A percentile compares a stretch with the other conserved stretches of the same genome.
Conservation (phyloP, 805 yeast genomes). For the Dipodascus geniculatus region DNA sequence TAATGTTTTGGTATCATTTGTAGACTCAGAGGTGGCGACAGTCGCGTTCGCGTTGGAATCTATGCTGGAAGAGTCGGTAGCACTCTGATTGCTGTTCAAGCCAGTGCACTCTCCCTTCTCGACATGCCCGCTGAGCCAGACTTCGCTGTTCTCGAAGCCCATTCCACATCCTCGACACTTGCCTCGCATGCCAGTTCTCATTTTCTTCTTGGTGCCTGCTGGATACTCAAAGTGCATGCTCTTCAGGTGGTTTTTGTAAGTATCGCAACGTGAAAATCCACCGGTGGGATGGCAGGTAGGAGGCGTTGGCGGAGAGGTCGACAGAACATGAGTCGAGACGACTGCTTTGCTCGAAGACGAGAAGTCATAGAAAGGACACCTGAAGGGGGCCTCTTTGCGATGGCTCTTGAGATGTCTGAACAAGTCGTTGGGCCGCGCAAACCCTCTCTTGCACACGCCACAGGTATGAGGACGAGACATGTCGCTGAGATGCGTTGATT, state of each 20-base stretch:
- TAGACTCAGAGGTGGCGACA: not conserved
- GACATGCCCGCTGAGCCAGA: slow-evolving; percentile 69
- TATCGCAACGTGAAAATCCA: slow-evolving; percentile 78
- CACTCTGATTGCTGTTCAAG: slow-evolving; percentile 6
- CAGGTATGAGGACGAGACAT: slow-evolving; percentile 70
- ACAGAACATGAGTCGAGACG: not conserved
- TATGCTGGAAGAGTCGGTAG: not conserved
- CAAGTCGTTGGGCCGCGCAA: slow-evolving; percentile 79
- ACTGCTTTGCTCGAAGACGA: slow-evolving; percentile 10
- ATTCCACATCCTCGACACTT: slow-evolving; percentile 66
- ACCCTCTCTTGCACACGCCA: slow-evolving; percentile 68
- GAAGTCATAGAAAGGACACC: slow-evolving; percentile 57
- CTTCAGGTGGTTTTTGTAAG: slow-evolving; percentile 81
- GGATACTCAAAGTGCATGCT: slow-evolving; percentile 88
- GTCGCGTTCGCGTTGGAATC: not conserved
- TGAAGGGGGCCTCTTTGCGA: slow-evolving; percentile 65
- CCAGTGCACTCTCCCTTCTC: slow-evolving; percentile 29
- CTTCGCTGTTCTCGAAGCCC: slow-evolving; percentile 56
- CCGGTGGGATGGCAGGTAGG: slow-evolving; percentile 67
- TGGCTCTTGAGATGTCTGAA: slow-evolving; percentile 80
- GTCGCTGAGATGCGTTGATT: slow-evolving; percentile 63
- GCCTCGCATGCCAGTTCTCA: slow-evolving; percentile 58
- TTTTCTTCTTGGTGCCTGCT: slow-evolving; percentile 69
- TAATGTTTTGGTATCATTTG: not conserved
- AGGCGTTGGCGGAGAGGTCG: slow-evolving; percentile 14